Conservation (phyloP, 768 basidiomycete genomes). For the Rhizopogon salebrosus region DNA sequence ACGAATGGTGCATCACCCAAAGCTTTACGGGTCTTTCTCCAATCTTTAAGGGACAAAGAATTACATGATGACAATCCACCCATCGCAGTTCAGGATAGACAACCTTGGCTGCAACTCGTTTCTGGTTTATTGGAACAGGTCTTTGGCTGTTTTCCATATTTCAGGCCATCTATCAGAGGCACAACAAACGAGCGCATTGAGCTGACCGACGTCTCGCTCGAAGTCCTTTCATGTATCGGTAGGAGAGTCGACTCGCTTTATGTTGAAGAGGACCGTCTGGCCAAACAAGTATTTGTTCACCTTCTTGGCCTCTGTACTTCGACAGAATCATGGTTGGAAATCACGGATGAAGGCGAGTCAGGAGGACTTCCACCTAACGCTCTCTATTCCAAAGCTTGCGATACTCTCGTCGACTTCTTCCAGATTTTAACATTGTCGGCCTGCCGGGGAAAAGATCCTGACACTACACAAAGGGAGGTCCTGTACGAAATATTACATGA, state of each 20-base stretch:
- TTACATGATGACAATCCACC: conserved; percentile 27
- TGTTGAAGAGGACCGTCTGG: conserved; percentile 36
- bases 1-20: conserved; percentile 21
- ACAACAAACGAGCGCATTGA: conserved; percentile 53
- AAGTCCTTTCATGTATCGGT: conserved; percentile 49
- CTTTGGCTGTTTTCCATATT: conserved; percentile 49
- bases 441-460: neutral
- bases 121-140: conserved; percentile 48
- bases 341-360: conserved; percentile 32
- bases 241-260: conserved; percentile 46
- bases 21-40: conserved; percentile 41
- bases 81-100: conserved; percentile 29
- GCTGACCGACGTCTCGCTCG: conserved; percentile 49
- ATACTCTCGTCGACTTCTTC: conserved; percentile 40
- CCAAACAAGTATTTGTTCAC: conserved; percentile 44
- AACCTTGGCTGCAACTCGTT: conserved; percentile 47
- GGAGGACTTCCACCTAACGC: conserved; percentile 40
- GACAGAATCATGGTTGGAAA: conserved; percentile 56
- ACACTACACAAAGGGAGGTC: conserved; percentile 23
- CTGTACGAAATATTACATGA: conserved; percentile 32
- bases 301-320: conserved; percentile 50
- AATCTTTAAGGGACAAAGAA: conserved; percentile 31
- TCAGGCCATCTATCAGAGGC: conserved; percentile 45
- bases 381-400: conserved; percentile 43
- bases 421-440: conserved; percentile 16